These are phyloP conservation scores for Lanmaoa pseudosensibilis DNA, from an alignment of 768 basidiomycete genomes.

Conservation along the genomic window DNA sequence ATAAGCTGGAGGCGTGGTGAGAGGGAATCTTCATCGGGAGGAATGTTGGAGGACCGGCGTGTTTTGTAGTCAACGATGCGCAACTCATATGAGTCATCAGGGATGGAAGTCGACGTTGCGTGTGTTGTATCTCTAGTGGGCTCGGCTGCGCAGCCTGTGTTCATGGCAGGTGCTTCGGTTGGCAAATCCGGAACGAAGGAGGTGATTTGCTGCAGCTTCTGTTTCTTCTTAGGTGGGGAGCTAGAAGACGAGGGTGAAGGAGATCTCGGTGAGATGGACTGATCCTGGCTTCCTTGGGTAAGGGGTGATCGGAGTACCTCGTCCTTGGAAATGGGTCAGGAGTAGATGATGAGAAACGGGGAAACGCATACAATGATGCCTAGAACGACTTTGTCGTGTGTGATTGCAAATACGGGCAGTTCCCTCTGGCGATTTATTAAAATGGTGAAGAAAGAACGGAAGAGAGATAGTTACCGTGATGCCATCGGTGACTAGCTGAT, in stretches of 20 bases:
- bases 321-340: conserved; percentile 44
- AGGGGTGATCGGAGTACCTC: conserved; percentile 39
- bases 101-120: neutral
- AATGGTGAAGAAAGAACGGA: neutral
- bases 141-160: neutral
- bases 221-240: conserved; percentile 32
- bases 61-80: conserved; percentile 72
- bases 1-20: conserved; percentile 71
- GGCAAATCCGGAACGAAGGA: neutral
- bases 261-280: conserved; percentile 8
- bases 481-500: conserved; percentile 47
- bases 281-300: conserved; percentile 1
- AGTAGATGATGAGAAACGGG: neutral
- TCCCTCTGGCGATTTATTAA: conserved; percentile 55
- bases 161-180: neutral
- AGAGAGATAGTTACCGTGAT: conserved; percentile 46
- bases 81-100: conserved; percentile 31
- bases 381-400: conserved; percentile 61
- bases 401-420: conserved; percentile 77
- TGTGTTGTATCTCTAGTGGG: neutral
- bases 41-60: conserved; percentile 48
- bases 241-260: conserved; percentile 18
- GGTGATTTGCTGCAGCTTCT: conserved; percentile 17
- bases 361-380: conserved; percentile 66
- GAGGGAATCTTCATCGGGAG: conserved; percentile 56